A percentile compares a stretch with the other conserved stretches of the same genome.
Conservation (phyloP, 2,329 filamentous ascomycete species). For the Fusarium temperatum region DNA sequence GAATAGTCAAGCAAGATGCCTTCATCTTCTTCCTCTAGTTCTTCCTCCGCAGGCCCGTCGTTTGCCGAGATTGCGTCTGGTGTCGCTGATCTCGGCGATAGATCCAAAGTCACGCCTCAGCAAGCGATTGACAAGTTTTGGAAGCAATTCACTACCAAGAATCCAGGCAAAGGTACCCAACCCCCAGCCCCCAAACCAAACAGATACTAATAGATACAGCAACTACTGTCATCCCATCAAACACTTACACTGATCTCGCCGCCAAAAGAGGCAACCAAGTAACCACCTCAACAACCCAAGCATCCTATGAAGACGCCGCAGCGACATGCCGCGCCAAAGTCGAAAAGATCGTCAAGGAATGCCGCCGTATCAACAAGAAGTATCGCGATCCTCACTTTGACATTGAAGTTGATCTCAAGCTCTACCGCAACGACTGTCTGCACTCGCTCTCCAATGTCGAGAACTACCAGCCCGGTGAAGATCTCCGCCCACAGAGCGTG, state of each 20-base stretch:
- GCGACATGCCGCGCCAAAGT: constrained; percentile 73
- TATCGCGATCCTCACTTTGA: constrained; percentile 90
- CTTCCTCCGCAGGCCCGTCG: constrained; percentile 5
- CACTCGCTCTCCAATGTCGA: constrained; percentile 53
- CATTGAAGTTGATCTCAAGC: constrained; percentile 79
- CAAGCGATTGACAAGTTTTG: constrained; percentile 77
- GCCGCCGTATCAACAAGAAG: constrained; percentile 81
- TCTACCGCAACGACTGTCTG: constrained; percentile 60
- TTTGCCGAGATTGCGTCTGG: neutral
- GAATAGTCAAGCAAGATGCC: constrained; percentile 1
- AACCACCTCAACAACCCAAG: constrained; percentile 65
- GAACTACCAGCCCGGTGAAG: constrained; percentile 34
- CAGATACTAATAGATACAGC: constrained; percentile 50
- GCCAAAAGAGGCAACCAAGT: constrained; percentile 64
- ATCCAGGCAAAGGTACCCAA: constrained; percentile 70
- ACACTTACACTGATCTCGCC: constrained; percentile 69
- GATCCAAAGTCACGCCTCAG: constrained; percentile 67
- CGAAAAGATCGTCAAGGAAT: constrained; percentile 70
- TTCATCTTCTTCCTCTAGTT: constrained; percentile 16
- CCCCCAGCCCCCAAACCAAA: too few species aligned
- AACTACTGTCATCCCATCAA: constrained; percentile 75
- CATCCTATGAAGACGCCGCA: constrained; percentile 77
- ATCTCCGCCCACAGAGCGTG: constrained; percentile 61
- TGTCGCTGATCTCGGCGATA: constrained; percentile 17
- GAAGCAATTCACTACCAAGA: constrained; percentile 74